Evolutionary conservation across 345 rosid species (phyloP).

Genomic region (Euphorbia peplus): DNA sequence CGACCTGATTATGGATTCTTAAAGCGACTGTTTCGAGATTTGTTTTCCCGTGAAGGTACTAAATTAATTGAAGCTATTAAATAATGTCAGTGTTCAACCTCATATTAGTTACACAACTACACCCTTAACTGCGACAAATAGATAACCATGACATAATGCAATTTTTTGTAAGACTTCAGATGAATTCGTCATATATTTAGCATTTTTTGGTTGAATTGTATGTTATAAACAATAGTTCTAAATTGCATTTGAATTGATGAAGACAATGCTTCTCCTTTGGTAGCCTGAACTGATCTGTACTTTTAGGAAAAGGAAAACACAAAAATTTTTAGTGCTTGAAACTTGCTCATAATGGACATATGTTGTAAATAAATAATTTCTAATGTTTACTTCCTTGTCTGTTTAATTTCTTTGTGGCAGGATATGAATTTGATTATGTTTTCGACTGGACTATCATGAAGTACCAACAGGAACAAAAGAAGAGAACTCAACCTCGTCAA

Average conservation of each 20-base stretch:
- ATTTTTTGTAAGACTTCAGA: not conserved
- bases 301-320: not conserved
- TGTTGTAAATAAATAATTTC: not conserved
- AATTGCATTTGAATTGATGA: not conserved
- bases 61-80: not conserved
- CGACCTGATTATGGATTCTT: slow-evolving; percentile 85
- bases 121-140: no score
- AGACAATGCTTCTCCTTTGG: not conserved
- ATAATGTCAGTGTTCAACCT: not conserved
- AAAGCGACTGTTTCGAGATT: slow-evolving; percentile 72
- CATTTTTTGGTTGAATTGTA: not conserved
- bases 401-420: slow-evolving; percentile 33
- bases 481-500: slow-evolving; percentile 57
- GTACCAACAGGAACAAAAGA: slow-evolving; percentile 59
- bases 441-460: slow-evolving; percentile 97
- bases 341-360: not conserved
- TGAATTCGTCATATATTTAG: not conserved
- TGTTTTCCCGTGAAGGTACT: slow-evolving; percentile 75
- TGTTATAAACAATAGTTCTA: not conserved
- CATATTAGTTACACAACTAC: not conserved
- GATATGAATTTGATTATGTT: slow-evolving; percentile 72
- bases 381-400: not conserved
- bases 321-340: not conserved
- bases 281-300: not conserved
- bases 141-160: not conserved